phyloP scores from a whole-genome alignment of 148 eudicot species.

The Cornus suecica region DNA sequence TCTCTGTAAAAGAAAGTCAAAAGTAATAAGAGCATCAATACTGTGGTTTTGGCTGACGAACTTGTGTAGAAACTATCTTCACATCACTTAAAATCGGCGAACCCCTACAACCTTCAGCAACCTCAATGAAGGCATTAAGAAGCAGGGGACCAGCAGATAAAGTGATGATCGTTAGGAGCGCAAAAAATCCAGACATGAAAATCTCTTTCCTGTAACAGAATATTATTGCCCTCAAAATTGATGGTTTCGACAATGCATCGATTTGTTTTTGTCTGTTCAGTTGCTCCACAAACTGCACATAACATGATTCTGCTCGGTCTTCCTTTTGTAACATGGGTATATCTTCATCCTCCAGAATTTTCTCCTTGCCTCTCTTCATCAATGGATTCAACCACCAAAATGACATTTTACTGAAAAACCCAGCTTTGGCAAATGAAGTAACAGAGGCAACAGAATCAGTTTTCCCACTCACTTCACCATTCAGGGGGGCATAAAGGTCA shows the following conservation, averaged over 20 bases:
- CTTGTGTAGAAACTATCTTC: too few relatives aligned
- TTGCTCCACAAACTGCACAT: too few relatives aligned
- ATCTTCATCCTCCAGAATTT: too few relatives aligned
- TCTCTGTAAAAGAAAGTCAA: too few relatives aligned
- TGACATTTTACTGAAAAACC: too few relatives aligned
- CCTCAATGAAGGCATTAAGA: conserved; percentile 77
- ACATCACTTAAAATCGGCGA: too few relatives aligned
- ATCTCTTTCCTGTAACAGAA: too few relatives aligned
- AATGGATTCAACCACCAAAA: conserved; percentile 85
- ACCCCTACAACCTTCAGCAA: conserved; percentile 80
- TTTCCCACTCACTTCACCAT: conserved; percentile 31
- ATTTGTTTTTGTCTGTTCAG: conserved; percentile 36
- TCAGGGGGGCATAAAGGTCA: conserved; percentile 49
- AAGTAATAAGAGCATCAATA: too few relatives aligned
- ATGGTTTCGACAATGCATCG: conserved; percentile 39
- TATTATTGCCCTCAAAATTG: conserved; percentile 58
- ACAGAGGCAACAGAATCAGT: conserved; percentile 24
- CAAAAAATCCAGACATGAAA: conserved; percentile 79
- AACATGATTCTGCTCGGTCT: conserved; percentile 72
- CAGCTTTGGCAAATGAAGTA: conserved; percentile 52
- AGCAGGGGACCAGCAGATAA: too few relatives aligned
- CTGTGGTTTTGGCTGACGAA: too few relatives aligned
- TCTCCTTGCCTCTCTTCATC: conserved; percentile 74
- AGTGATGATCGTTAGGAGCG: conserved; percentile 59
- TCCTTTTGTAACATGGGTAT: conserved; percentile 52